Evolutionary conservation across 306 rosid species (phyloP).

Genomic region (Gleditsia sinensis): DNA sequence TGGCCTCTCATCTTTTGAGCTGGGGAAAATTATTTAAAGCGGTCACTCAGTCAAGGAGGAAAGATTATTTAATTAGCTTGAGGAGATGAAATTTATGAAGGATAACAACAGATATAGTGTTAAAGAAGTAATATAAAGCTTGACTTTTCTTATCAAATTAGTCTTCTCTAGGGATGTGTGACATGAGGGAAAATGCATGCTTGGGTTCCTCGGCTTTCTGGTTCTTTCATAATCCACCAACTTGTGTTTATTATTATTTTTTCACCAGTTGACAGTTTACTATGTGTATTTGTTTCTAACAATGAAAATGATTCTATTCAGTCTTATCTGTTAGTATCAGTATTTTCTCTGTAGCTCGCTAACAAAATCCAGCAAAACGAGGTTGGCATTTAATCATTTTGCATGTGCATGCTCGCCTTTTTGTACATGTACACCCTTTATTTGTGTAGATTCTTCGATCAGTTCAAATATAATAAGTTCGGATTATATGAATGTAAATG

Average conservation of each 20-base stretch:
- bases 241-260: constrained; percentile 36
- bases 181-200: constrained; percentile 30
- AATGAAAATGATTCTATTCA: constrained; percentile 15
- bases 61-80: no score
- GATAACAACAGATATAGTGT: constrained; percentile 3
- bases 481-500: no score
- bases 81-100: not conserved
- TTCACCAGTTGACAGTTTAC: constrained; percentile 28
- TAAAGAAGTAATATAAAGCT: constrained; percentile 35
- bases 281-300: constrained; percentile 20
- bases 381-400: constrained; percentile 60
- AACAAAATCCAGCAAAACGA: constrained; percentile 50
- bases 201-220: constrained; percentile 70
- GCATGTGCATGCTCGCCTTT: constrained; percentile 51
- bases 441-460: constrained; percentile 24
- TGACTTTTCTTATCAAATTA: constrained; percentile 49
- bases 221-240: constrained; percentile 58
- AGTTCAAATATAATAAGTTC: constrained; percentile 29
- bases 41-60: no score
- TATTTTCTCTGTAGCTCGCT: constrained; percentile 27
- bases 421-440: constrained; percentile 38
- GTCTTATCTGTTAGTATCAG: constrained; percentile 30
- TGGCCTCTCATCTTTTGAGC: constrained; percentile 53
- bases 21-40: constrained; percentile 63
- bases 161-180: constrained; percentile 47